These are phyloP conservation scores for Lentinula sp. DNA, from an alignment of 768 basidiomycete genomes.

Conservation along the genomic window DNA sequence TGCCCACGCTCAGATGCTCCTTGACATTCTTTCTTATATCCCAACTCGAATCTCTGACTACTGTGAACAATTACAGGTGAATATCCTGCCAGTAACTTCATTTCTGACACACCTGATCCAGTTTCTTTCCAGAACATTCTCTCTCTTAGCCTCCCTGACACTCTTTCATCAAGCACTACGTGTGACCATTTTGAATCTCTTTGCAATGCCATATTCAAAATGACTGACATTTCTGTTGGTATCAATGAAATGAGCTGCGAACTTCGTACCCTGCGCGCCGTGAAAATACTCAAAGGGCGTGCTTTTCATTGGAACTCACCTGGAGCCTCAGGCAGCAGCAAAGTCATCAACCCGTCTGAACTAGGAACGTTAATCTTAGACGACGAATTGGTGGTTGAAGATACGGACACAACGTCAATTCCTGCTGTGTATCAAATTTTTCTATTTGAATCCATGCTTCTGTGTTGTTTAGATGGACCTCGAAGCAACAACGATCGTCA, in stretches of 20 bases:
- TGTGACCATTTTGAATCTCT: slow-evolving; percentile 23
- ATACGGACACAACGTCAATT: slow-evolving; percentile 9
- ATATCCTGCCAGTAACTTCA: slow-evolving; percentile 21
- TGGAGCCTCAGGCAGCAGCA: slow-evolving; percentile 6
- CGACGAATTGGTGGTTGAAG: slow-evolving; percentile 23
- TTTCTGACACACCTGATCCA: slow-evolving; percentile 5
- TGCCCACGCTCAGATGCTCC: slow-evolving; percentile 19
- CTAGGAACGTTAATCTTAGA: slow-evolving; percentile 28
- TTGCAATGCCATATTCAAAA: slow-evolving; percentile 23
- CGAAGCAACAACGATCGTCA: neutral
- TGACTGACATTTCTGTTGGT: slow-evolving; percentile 24
- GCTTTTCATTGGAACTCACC: slow-evolving; percentile 18
- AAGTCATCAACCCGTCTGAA: slow-evolving; percentile 14
- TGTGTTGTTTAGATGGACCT: slow-evolving; percentile 24
- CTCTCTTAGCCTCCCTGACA: neutral
- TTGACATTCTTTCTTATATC: slow-evolving; percentile 23
- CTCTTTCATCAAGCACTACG: neutral
- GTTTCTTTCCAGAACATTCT: neutral
- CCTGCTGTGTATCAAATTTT: slow-evolving; percentile 21
- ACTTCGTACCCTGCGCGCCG: slow-evolving; percentile 26
- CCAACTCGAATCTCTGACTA: slow-evolving; percentile 27
- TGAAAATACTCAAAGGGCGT: slow-evolving; percentile 20
- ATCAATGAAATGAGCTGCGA: slow-evolving; percentile 31
- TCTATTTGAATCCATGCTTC: slow-evolving; percentile 26
- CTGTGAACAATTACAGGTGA: slow-evolving; percentile 23